Evolutionary conservation across 352 stramenopile genomes (phyloP).

Genomic region (Globisporangium orthogonon): DNA sequence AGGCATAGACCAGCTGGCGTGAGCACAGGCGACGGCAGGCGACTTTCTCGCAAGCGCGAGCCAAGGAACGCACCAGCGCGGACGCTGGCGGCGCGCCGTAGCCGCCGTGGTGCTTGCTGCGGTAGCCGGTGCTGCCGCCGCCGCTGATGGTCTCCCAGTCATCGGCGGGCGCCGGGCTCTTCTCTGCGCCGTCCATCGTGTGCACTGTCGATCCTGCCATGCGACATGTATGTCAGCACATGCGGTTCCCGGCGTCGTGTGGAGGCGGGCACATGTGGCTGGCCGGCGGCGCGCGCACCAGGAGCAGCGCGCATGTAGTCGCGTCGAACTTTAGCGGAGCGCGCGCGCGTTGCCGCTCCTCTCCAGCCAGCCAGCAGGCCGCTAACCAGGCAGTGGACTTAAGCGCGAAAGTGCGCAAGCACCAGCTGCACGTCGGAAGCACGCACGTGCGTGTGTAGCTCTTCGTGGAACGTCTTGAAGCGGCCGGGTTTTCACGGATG

Average conservation of each 20-base stretch:
- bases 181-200: constrained; percentile 15
- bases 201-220: neutral
- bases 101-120: constrained; percentile 27
- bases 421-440: too few relatives aligned
- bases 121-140: constrained; percentile 16
- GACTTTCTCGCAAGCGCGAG: too few relatives aligned
- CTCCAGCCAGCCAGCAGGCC: too few relatives aligned
- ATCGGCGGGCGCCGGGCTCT: constrained; percentile 14
- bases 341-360: neutral
- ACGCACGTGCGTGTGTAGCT: too few relatives aligned
- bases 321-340: neutral
- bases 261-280: too few relatives aligned
- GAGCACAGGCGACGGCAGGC: too few relatives aligned
- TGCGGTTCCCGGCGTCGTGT: too few relatives aligned
- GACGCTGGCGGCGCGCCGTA: constrained; percentile 29
- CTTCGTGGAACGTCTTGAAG: too few relatives aligned
- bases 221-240: too few relatives aligned
- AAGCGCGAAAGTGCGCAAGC: too few relatives aligned
- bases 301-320: constrained; percentile 11
- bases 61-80: constrained; percentile 31
- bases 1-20: too few relatives aligned
- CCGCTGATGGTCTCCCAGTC: constrained; percentile 34
- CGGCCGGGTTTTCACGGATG: too few relatives aligned
- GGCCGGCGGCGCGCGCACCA: constrained; percentile 11
- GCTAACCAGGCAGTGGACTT: neutral